A percentile compares a stretch with the other conserved stretches of the same genome.
Conservation (phyloP, 169 alveolate species). For the Eimeria sp. region DNA sequence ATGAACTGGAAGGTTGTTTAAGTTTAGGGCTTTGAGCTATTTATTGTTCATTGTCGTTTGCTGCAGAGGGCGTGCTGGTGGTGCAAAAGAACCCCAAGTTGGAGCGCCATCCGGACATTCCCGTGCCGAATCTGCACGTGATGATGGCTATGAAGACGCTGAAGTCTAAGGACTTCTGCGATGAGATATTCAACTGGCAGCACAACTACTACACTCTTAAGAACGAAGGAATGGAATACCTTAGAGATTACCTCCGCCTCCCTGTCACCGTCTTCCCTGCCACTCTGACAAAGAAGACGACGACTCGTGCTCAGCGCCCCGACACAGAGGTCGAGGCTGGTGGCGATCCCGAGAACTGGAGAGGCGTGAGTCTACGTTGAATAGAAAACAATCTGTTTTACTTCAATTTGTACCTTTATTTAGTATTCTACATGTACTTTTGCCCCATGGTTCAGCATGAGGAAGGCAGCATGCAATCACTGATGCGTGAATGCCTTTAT, state of each 20-base stretch:
- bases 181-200: conserved; percentile 95
- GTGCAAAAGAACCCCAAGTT: conserved; percentile 82
- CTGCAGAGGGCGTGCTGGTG: conserved; percentile 85
- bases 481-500: not conserved
- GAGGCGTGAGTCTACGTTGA: conserved; percentile 15
- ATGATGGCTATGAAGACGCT: conserved; percentile 94
- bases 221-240: conserved; percentile 91
- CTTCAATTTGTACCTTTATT: not conserved
- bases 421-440: not conserved
- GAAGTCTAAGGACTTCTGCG: conserved; percentile 93
- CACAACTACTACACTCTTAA: conserved; percentile 81
- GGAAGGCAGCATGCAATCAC: too few species aligned
- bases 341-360: conserved; percentile 68
- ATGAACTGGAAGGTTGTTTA: too few species aligned
- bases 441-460: not conserved
- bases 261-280: conserved; percentile 97
- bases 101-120: conserved; percentile 79
- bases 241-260: conserved; percentile 93
- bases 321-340: conserved; percentile 63
- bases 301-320: conserved; percentile 76
- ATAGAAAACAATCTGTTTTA: not conserved
- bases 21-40: too few species aligned
- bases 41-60: not conserved
- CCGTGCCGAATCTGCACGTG: conserved; percentile 92
- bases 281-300: conserved; percentile 94